Evolutionary conservation across 2,329 filamentous ascomycete species (phyloP).

Genomic region (Talaromyces sp.): DNA sequence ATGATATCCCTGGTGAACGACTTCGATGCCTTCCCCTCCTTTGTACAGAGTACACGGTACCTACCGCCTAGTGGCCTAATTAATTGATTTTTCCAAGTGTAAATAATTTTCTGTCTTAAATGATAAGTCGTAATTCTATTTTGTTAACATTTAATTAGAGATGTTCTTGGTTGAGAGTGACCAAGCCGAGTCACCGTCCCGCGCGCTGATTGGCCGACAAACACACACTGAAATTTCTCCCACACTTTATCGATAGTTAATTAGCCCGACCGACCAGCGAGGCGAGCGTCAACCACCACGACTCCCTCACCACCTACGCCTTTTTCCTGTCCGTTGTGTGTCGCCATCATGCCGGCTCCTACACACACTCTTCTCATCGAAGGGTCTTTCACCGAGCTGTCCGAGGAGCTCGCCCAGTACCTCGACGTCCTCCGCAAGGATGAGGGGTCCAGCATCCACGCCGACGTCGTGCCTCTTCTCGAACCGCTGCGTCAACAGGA

Average conservation of each 20-base stretch:
- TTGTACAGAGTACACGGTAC: neutral
- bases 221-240: slow-evolving; percentile 39
- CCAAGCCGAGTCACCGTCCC: neutral
- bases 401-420: slow-evolving; percentile 91
- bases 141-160: too few species aligned
- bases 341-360: slow-evolving; percentile 51
- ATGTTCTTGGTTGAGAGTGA: neutral
- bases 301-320: slow-evolving; percentile 11
- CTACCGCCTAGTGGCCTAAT: neutral
- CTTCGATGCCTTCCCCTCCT: slow-evolving; percentile 11
- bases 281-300: slow-evolving; percentile 14
- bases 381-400: slow-evolving; percentile 87
- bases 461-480: slow-evolving; percentile 67
- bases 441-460: slow-evolving; percentile 47
- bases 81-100: neutral
- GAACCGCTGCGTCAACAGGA: slow-evolving; percentile 50
- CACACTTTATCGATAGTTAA: slow-evolving; percentile 26
- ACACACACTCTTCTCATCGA: slow-evolving; percentile 69
- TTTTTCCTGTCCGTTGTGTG: neutral
- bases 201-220: slow-evolving; percentile 27
- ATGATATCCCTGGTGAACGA: slow-evolving; percentile 13
- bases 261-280: slow-evolving; percentile 11
- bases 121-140: neutral
- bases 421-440: slow-evolving; percentile 75
- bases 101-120: neutral